A percentile compares a stretch with the other conserved stretches of the same genome.
Conservation (phyloP, 2,329 filamentous ascomycete genomes). For the Colletotrichum sp. region DNA sequence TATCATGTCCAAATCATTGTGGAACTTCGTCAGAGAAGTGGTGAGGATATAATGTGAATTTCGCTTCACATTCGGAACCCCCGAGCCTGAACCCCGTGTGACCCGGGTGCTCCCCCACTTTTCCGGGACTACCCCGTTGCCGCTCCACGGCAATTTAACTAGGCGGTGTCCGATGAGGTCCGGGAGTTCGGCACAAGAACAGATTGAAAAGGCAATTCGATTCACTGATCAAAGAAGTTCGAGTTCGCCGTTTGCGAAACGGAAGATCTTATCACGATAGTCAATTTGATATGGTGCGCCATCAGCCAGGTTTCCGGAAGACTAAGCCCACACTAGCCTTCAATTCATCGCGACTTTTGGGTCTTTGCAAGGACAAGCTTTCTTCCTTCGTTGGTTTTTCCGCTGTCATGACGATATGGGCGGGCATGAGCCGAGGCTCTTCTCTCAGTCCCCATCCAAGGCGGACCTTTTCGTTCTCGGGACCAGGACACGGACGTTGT, state of each 20-base stretch:
- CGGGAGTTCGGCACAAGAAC: background rate
- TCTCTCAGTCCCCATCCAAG: background rate
- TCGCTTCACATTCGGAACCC: background rate
- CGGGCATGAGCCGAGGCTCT: background rate
- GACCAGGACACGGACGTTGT: background rate
- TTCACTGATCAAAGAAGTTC: too few relatives aligned
- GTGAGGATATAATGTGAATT: background rate
- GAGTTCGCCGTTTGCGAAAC: background rate
- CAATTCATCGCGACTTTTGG: background rate
- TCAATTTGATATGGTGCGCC: background rate
- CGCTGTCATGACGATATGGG: background rate
- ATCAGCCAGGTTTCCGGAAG: background rate
- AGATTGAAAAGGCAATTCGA: background rate
- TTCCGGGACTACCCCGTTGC: background rate
- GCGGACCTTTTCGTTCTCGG: background rate
- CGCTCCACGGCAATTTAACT: background rate
- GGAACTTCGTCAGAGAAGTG: background rate
- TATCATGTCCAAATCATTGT: background rate
- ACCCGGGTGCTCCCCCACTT: background rate
- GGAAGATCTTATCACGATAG: background rate
- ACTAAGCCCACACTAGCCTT: background rate
- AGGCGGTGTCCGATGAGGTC: background rate
- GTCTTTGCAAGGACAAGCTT: background rate
- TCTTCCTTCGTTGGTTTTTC: background rate
- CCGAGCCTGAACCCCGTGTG: background rate